Conservation (phyloP, 2,329 filamentous ascomycete species). For the Botrytis paeoniae region DNA sequence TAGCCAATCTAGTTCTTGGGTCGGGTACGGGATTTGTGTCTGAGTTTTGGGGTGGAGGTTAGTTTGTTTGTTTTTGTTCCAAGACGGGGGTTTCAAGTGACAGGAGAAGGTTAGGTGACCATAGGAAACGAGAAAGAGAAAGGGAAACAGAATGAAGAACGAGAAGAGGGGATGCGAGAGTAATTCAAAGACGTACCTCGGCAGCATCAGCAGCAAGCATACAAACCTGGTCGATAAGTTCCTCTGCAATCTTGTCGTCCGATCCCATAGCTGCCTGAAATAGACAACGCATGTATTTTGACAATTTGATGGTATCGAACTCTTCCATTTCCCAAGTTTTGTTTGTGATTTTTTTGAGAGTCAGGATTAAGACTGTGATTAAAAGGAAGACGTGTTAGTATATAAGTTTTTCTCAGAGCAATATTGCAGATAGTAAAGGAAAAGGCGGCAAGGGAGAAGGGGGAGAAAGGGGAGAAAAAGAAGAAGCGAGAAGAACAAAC, state of each 20-base stretch:
- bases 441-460: constrained; percentile 3
- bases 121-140: neutral
- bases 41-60: neutral
- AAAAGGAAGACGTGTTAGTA: neutral
- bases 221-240: constrained; percentile 62
- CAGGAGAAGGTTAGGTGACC: neutral
- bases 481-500: constrained; percentile 38
- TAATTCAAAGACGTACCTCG: constrained; percentile 41
- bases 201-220: constrained; percentile 50
- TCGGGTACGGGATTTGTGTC: constrained; percentile 54
- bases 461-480: neutral
- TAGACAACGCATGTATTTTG: constrained; percentile 75
- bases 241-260: constrained; percentile 50
- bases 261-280: constrained; percentile 64
- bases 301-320: constrained; percentile 58
- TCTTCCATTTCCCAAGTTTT: constrained; percentile 57
- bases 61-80: neutral
- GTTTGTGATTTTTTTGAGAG: constrained; percentile 67
- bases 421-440: neutral
- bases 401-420: neutral
- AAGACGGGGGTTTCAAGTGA: neutral
- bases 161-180: constrained; percentile 3
- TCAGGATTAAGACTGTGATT: constrained; percentile 38
- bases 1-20: constrained; percentile 73
- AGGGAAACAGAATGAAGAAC: neutral